Evolutionary conservation across 768 basidiomycete species (phyloP), one percentile per base, ranked within the genome.

Genomic region (Pulveroboletus sp.): DNA sequence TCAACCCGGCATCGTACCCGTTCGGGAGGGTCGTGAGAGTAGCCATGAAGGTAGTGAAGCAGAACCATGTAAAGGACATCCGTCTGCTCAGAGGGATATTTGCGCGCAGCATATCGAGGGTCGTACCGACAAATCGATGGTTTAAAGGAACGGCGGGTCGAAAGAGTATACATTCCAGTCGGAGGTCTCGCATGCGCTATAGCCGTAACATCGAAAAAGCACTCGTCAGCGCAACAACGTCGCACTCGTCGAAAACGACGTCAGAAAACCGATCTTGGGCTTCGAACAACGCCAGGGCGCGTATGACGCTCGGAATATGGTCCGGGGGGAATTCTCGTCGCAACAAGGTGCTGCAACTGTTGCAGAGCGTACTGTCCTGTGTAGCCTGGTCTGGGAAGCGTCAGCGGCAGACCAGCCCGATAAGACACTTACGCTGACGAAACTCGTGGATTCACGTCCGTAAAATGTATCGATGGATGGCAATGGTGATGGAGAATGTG

Each of bases 141-240:
- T 5, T 2, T 32, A 3, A 11, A 37, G 30, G 42, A 21, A 15
- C 2, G n/a, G 18, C 3, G 31, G 17, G 10, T 12, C 24, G 30
- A 35, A 18, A 24, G 33, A 40, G 43, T 14, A 7, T 1, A 6
- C 26, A 18, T 15, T 4, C 42, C 8, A 14, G 10, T 11, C 36
- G 27, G 1, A 3, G 28, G 35, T 14, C 14, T 21, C 21, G 21
- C 21, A 46, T n/a, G 26, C 18, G 33, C 41, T 28, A 64, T 8
- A 61, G 31, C n/a, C 36, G 58, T 26, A 64, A 30, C 60, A 51
- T 59, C 26, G 57, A 64, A 21, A 62, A 64, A 6, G 57, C 57
- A 3, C 50, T 30, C 2, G 62, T 55, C 40, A 64, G 49, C 3
- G 56, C 26, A 3, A 32, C 32, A 33, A 64, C 28, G 1, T 63